phyloP scores from a whole-genome alignment of 2,329 filamentous ascomycete species.

The Grosmannia penicillata region DNA sequence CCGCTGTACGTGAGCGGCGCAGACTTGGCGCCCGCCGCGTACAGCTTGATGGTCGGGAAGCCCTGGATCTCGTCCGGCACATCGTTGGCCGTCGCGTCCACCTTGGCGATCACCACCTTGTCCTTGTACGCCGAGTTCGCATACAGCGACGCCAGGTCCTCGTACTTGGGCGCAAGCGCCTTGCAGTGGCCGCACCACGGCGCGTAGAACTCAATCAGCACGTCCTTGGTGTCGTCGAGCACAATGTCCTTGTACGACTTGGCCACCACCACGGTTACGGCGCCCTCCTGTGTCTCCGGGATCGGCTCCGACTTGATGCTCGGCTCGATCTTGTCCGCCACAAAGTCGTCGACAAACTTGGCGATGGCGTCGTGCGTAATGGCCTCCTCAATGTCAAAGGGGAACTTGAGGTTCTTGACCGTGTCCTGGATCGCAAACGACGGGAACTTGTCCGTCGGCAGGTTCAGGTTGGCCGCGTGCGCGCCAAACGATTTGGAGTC shows the following conservation, averaged over 20 bases:
- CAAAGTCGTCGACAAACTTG: slow-evolving; percentile 74
- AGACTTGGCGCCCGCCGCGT: slow-evolving; percentile 77
- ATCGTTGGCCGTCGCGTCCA: slow-evolving; percentile 92
- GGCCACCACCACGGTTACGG: slow-evolving; percentile 79
- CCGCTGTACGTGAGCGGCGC: slow-evolving; percentile 77
- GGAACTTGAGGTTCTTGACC: slow-evolving; percentile 92
- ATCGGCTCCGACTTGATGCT: slow-evolving; percentile 98
- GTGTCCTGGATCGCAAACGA: slow-evolving; percentile 96
- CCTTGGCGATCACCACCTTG: slow-evolving; percentile 89
- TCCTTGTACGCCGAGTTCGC: slow-evolving; percentile 63
- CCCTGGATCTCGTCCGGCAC: slow-evolving; percentile 93
- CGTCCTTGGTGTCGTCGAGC: slow-evolving; percentile 88
- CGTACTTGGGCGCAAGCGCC: slow-evolving; percentile 90
- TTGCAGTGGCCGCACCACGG: slow-evolving; percentile 99
- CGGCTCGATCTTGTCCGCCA: slow-evolving; percentile 76
- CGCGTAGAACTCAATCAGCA: slow-evolving; percentile 95
- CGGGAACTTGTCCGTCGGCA: slow-evolving; percentile 88
- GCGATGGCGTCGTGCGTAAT: slow-evolving; percentile 58
- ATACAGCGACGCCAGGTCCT: slow-evolving; percentile 72
- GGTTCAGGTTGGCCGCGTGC: slow-evolving; percentile 92
- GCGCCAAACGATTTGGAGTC: slow-evolving; percentile 89
- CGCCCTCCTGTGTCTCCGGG: slow-evolving; percentile 81
- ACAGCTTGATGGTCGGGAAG: slow-evolving; percentile 99
- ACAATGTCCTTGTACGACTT: slow-evolving; percentile 88
- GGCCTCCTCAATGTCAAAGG: slow-evolving; percentile 72